Evolutionary conservation across 2,329 filamentous ascomycete genomes (phyloP), one percentile per base, ranked within the genome.

Genomic region (Daldinia sp.): DNA sequence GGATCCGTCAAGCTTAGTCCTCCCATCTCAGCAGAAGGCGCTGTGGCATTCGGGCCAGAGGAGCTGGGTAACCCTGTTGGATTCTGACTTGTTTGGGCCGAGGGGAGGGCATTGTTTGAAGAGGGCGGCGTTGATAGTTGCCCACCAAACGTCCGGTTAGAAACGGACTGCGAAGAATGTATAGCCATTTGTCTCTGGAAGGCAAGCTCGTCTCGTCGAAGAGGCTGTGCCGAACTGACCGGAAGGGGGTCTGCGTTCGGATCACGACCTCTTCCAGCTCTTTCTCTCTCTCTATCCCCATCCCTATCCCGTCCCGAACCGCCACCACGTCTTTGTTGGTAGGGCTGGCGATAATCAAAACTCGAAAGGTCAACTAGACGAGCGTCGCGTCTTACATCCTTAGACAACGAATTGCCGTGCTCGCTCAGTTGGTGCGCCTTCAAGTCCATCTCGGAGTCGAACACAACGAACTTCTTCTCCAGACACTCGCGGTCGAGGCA

Each of bases 391-490:
- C 94, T 86, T 1, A 92, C 90, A 73, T 95, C 92, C 76, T 97
- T 98, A 7, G 93, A 93, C 26, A 97, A 79, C 0, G 90, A 88
- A 73, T 90, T 89, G 0, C 90, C 93, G 77, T 99, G 96, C 60
- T 90, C 88, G 74, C 92, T 91, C 9, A 99, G 82, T 78, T 97
- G 93, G 81, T 99, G 96, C 2, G 92, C 96, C 79, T 98, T 97
- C 53, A 99, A 82, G 76, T 99, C 96, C 85, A 99, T 90, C 76
- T 98, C 93, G 0, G 94, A 94, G 62, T 93, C 93, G 74, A 99
- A 99, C 0, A 98, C 96, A 33, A 98, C 92, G 78, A 98, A 98
- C 78, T 98, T 98, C 87, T 97, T 97, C 74, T 98, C 96, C 76
- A 96, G 79, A 76, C 96, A 99, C 77, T 97, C 94, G 60, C 87